Conservation (phyloP, 2,329 filamentous ascomycete genomes). For the Tolypocladium sp. region DNA sequence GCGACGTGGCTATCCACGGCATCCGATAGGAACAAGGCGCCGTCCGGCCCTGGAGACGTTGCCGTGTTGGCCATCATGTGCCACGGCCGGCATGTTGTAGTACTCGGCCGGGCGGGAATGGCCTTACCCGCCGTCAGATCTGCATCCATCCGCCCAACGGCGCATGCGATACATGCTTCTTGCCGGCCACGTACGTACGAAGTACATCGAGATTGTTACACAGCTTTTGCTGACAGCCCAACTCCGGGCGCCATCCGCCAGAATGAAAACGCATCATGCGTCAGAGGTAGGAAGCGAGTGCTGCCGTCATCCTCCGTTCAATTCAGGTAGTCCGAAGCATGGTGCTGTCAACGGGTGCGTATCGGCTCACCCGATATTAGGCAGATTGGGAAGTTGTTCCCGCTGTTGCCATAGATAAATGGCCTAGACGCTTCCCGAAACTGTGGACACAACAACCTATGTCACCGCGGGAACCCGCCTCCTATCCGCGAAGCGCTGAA, state of each 20-base stretch:
- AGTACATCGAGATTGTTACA: neutral
- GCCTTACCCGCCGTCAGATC: conserved; percentile 4
- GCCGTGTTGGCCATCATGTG: neutral
- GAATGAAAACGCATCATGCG: neutral
- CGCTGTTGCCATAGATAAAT: neutral
- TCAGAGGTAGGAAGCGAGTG: neutral
- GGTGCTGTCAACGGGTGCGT: neutral
- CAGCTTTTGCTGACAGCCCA: conserved; percentile 1
- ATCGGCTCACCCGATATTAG: neutral
- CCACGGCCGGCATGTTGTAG: neutral
- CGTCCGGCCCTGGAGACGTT: neutral
- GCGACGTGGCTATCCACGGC: neutral
- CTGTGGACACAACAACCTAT: no score
- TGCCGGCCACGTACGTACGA: neutral
- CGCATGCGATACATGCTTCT: neutral
- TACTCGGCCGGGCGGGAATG: neutral
- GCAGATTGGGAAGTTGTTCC: neutral
- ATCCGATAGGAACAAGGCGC: conserved; percentile 1
- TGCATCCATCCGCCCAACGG: conserved; percentile 1
- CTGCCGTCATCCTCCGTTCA: neutral
- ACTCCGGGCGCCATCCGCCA: conserved; percentile 1
- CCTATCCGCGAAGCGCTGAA: neutral
- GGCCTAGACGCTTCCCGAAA: neutral
- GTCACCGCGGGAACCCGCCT: neutral
- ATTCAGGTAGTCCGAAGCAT: neutral